phyloP scores from a whole-genome alignment of 805 yeast genomes.

The Saccharomycopsis sp. region DNA sequence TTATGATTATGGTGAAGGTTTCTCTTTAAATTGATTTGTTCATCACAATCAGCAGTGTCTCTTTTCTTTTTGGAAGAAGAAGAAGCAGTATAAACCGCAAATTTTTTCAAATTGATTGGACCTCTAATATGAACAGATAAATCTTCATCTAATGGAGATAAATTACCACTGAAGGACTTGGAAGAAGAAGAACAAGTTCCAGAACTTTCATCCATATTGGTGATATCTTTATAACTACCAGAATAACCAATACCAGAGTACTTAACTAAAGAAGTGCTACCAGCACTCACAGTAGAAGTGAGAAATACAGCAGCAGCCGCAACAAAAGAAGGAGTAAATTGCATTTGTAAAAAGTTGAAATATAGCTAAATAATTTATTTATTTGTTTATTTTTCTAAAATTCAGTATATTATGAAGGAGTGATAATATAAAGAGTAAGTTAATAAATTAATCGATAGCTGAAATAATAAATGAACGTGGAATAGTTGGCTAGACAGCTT shows the following conservation, averaged over 20 bases:
- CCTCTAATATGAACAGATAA: constrained; percentile 86
- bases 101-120: constrained; percentile 67
- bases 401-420: no score
- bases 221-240: constrained; percentile 74
- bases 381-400: no score
- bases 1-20: constrained; percentile 27
- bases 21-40: constrained; percentile 16
- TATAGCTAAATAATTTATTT: no score
- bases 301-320: constrained; percentile 26
- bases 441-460: no score
- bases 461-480: no score
- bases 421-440: no score
- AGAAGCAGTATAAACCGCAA: constrained; percentile 65
- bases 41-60: constrained; percentile 25
- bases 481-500: no score
- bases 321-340: constrained; percentile 8
- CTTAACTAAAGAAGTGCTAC: constrained; percentile 56
- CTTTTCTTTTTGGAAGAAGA: constrained; percentile 31
- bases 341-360: no score
- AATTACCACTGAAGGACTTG: constrained; percentile 51
- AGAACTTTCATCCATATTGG: constrained; percentile 46
- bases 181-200: constrained; percentile 37
- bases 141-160: constrained; percentile 80
- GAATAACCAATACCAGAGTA: constrained; percentile 73
- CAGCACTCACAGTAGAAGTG: constrained; percentile 47